phyloP scores from a whole-genome alignment of 2,329 filamentous ascomycete genomes.

The Diaporthe australafricana region DNA sequence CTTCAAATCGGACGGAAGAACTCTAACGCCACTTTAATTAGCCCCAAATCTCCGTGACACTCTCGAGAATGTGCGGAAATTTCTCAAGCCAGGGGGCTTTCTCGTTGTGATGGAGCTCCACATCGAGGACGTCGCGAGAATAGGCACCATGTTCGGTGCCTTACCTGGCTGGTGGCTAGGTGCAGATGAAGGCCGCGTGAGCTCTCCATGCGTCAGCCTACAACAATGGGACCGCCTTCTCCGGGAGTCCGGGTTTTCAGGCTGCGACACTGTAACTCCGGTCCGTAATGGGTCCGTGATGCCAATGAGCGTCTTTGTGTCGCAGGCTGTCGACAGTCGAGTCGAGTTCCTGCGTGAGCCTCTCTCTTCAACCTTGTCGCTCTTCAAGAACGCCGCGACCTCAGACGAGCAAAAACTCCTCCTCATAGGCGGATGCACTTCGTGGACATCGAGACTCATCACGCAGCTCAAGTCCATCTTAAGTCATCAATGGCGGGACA shows the following conservation, averaged over 20 bases:
- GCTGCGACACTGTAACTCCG: constrained; percentile 1
- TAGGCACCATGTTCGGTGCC: neutral
- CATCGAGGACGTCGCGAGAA: neutral
- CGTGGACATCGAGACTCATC: neutral
- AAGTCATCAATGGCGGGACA: neutral
- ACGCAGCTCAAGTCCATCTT: neutral
- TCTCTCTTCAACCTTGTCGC: neutral
- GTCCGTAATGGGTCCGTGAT: neutral
- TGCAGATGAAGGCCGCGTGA: neutral
- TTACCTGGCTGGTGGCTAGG: constrained; percentile 24
- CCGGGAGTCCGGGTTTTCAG: constrained; percentile 4
- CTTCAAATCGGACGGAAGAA: too few relatives aligned
- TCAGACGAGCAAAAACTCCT: too few relatives aligned
- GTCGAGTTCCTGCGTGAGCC: constrained; percentile 8
- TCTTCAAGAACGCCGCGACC: neutral
- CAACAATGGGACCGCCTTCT: neutral
- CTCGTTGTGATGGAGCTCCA: constrained; percentile 41
- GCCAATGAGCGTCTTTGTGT: neutral
- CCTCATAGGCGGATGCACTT: neutral
- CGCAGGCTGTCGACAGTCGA: constrained; percentile 8
- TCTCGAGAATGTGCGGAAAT: constrained; percentile 42
- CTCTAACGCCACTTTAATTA: too few relatives aligned
- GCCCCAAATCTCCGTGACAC: constrained; percentile 35
- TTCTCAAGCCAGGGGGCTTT: constrained; percentile 50
- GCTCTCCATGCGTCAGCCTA: neutral